Percentiles rank a stretch among this genome's conserved stretches.
These are phyloP conservation scores for Talaromyces adpressus DNA, from an alignment of 495 filamentous ascomycete genomes.

Conservation along the genomic window DNA sequence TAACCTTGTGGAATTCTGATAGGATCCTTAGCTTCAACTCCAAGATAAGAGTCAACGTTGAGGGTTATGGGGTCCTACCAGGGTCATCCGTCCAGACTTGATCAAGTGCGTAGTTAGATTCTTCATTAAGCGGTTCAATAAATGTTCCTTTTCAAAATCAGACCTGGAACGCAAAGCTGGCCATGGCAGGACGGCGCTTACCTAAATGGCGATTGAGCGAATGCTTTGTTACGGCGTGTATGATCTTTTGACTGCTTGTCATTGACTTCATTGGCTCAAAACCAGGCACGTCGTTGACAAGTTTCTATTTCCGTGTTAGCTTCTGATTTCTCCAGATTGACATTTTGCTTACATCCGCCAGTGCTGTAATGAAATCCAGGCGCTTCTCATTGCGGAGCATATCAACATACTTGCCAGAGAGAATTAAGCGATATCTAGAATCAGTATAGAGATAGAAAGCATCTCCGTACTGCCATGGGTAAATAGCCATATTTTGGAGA, in stretches of 20 bases:
- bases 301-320: neutral
- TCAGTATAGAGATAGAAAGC: slow-evolving; percentile 10
- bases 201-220: neutral
- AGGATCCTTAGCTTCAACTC: neutral
- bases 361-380: slow-evolving; percentile 2
- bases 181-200: neutral
- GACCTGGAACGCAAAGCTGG: neutral
- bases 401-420: slow-evolving; percentile 7
- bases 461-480: slow-evolving; percentile 3
- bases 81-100: neutral
- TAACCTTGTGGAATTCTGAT: neutral
- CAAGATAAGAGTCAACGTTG: neutral
- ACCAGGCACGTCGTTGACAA: neutral
- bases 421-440: slow-evolving; percentile 8
- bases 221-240: neutral
- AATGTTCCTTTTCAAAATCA: neutral
- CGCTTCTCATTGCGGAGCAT: slow-evolving; percentile 8
- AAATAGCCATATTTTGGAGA: neutral
- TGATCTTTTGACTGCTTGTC: neutral
- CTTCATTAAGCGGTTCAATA: neutral
- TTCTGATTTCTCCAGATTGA: neutral
- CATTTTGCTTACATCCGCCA: neutral
- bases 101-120: neutral
- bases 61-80: neutral
- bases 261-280: neutral